These are phyloP conservation scores for Aspergillus brunneoviolaceus DNA, from an alignment of 2,329 filamentous ascomycete genomes.

Conservation along the genomic window DNA sequence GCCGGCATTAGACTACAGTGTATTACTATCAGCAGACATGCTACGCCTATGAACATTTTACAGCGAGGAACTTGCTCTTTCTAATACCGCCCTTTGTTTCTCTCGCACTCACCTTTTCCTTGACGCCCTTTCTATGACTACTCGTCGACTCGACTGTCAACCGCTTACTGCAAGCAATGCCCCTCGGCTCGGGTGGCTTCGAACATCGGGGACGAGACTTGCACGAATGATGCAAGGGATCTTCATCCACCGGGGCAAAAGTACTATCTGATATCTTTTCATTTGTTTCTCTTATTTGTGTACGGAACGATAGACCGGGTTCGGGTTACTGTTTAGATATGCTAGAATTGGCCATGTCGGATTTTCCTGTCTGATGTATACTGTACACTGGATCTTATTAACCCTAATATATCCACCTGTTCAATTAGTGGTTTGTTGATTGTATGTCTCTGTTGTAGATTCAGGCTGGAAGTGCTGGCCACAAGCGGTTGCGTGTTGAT, in stretches of 20 bases:
- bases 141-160: slow-evolving; percentile 12
- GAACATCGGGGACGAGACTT: neutral
- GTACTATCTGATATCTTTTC: slow-evolving; percentile 12
- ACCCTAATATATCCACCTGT: neutral
- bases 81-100: slow-evolving; percentile 1
- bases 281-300: slow-evolving; percentile 22
- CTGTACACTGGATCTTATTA: slow-evolving; percentile 1
- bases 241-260: neutral
- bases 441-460: no score
- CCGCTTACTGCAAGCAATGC: neutral
- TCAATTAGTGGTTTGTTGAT: neutral
- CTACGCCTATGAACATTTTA: slow-evolving; percentile 17
- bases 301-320: slow-evolving; percentile 32
- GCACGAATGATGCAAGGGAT: neutral
- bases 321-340: slow-evolving; percentile 20
- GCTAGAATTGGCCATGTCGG: slow-evolving; percentile 14
- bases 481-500: no score
- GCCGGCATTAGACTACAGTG: slow-evolving; percentile 7
- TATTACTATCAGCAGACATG: slow-evolving; percentile 18
- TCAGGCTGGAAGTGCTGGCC: no score
- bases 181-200: neutral
- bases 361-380: slow-evolving; percentile 6
- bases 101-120: slow-evolving; percentile 1
- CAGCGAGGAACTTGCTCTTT: slow-evolving; percentile 15
- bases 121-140: slow-evolving; percentile 20